A percentile compares a stretch with the other conserved stretches of the same genome.
These are phyloP conservation scores for Rhodomyrtus tomentosa DNA, from an alignment of 345 rosid genomes.

Conservation along the genomic window DNA sequence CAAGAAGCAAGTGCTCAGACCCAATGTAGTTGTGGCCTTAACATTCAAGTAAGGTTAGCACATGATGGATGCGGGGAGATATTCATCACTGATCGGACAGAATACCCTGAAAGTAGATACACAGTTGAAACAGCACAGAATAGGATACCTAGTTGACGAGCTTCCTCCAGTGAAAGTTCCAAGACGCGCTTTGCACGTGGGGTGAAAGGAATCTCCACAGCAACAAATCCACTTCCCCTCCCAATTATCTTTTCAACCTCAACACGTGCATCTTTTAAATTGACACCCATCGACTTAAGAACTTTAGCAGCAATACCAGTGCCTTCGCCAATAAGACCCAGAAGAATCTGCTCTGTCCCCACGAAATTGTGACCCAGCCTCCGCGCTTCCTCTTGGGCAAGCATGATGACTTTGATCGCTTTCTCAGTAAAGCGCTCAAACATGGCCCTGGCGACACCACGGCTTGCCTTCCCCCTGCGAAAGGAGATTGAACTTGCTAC, in stretches of 20 bases:
- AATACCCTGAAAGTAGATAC: background rate
- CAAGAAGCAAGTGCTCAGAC: constrained; percentile 95
- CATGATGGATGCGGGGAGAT: background rate
- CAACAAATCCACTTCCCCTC: constrained; percentile 95
- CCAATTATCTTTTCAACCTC: constrained; percentile 98
- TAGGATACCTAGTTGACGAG: constrained; percentile 73
- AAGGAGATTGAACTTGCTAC: constrained; percentile 28
- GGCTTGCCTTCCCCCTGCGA: constrained; percentile 30
- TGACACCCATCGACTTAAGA: constrained; percentile 95
- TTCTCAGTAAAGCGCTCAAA: constrained; percentile 96
- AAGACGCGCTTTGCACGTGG: constrained; percentile 97
- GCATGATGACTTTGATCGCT: constrained; percentile 96
- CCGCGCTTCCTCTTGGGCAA: constrained; percentile 97
- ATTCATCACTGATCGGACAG: background rate
- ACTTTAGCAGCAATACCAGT: constrained; percentile 98
- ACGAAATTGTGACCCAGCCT: constrained; percentile 98
- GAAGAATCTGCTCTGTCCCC: constrained; percentile 90
- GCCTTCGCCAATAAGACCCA: constrained; percentile 96
- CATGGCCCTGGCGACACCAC: constrained; percentile 68
- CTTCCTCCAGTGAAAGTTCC: constrained; percentile 92
- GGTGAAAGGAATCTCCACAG: constrained; percentile 94
- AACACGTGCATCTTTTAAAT: constrained; percentile 85
- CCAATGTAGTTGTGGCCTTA: constrained; percentile 96
- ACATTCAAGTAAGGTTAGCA: background rate
- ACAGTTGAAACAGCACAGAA: background rate